Base-by-base conservation (phyloP, 805 yeast species). In the Kazachstania viticola region DNA sequence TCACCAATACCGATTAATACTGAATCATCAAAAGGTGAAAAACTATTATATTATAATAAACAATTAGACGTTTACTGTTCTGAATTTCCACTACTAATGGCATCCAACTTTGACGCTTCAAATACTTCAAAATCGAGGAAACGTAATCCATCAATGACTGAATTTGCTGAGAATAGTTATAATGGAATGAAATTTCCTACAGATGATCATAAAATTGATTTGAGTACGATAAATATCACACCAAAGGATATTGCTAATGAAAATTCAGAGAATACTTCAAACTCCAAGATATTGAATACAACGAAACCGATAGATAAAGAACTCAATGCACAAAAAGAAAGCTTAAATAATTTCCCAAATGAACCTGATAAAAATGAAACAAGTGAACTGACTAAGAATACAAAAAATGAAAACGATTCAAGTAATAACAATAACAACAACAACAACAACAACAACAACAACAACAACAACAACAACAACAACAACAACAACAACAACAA, bases 61-160 rank as follows among this genome's bases (percentile, higher is more conserved):
- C 71, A 71, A 21, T 55, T 80, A 32, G 69, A 75, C 41, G 59
- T 77, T 1, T 73, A 69, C 41, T 71, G 83, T 40, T 64, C 65
- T 25, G 66, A 70, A 11, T 45, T 76, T 24, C 88, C 91, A 0
- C 54, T 72, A 32, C 50, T 69, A 12, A 53, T 58, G 15, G 43
- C 48, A 25, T 64, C 67, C 5, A 56, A 57, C 28, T 18, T 17
- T 21, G 30, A 31, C 15, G 18, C 14, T 25, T 11, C 21, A 17
- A 25, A 21, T 9, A 7, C 16, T 14, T 7, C 28, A 25, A 30
- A 30, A 9, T 15, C 17, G 3, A 17, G 14, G 5, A 13, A 16
- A 15, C 5, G 5, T 14, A 17, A 27, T 9, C 5, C 27, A 21
- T 14, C 17, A 19, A 6, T 14, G n/a, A 25, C 15, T 8, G 21